A percentile compares a stretch with the other conserved stretches of the same genome.
Evolutionary conservation across 2,329 filamentous ascomycete genomes (phyloP).

Genomic region (Fusarium buharicum): DNA sequence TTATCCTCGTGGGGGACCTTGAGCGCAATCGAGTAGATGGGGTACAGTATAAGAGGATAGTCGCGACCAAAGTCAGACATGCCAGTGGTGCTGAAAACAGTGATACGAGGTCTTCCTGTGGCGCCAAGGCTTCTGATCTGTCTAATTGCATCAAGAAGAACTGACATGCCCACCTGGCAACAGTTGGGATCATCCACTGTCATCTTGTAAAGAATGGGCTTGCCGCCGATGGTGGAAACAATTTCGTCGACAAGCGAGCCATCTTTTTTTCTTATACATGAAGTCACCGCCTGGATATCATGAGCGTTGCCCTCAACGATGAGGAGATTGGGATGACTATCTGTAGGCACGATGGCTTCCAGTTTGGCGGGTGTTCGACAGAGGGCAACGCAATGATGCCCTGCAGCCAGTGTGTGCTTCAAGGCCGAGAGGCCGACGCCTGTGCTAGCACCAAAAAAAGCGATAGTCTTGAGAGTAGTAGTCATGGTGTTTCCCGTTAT

Average conservation of each 20-base stretch:
- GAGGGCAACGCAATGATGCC: slow-evolving; percentile 60
- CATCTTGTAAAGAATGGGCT: slow-evolving; percentile 47
- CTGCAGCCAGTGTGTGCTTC: slow-evolving; percentile 56
- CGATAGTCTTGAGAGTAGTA: slow-evolving; percentile 52
- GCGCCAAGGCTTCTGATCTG: slow-evolving; percentile 45
- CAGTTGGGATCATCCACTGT: slow-evolving; percentile 59
- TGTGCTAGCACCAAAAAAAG: slow-evolving; percentile 65
- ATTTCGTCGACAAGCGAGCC: slow-evolving; percentile 56
- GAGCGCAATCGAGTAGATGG: slow-evolving; percentile 57
- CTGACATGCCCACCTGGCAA: slow-evolving; percentile 57
- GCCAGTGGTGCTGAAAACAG: slow-evolving; percentile 55
- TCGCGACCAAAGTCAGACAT: slow-evolving; percentile 53
- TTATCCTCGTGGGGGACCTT: slow-evolving; percentile 60
- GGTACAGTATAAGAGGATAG: slow-evolving; percentile 55
- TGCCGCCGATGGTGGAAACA: slow-evolving; percentile 60
- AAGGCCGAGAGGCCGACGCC: slow-evolving; percentile 61
- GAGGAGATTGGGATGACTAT: slow-evolving; percentile 51
- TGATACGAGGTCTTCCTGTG: slow-evolving; percentile 48
- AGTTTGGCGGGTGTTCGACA: slow-evolving; percentile 63
- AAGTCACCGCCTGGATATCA: slow-evolving; percentile 52
- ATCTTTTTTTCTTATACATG: slow-evolving; percentile 48
- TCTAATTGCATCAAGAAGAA: slow-evolving; percentile 55
- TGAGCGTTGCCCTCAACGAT: slow-evolving; percentile 61
- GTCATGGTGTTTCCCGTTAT: slow-evolving; percentile 5
- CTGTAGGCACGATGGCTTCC: slow-evolving; percentile 48